Percentiles rank a stretch among this genome's conserved stretches.
These are phyloP conservation scores for Citrullus mucosospermus DNA, from an alignment of 306 rosid species.

Conservation along the genomic window DNA sequence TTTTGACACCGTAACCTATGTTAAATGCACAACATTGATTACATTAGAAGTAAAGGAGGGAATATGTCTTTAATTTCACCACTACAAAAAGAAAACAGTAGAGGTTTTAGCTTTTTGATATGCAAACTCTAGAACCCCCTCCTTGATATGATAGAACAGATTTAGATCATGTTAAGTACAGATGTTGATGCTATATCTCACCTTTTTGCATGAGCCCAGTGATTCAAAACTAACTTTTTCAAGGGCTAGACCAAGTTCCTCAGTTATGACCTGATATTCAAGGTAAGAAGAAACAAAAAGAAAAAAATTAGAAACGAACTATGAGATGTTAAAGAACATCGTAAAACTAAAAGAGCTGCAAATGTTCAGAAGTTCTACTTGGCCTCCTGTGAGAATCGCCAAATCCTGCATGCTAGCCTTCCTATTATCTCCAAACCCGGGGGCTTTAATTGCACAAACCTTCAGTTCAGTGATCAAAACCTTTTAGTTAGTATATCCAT, in stretches of 20 bases:
- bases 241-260: conserved; percentile 78
- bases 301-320: not conserved
- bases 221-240: conserved; percentile 62
- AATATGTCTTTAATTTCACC: not conserved
- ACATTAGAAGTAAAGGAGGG: not conserved
- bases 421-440: conserved; percentile 89
- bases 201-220: conserved; percentile 89
- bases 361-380: conserved; percentile 24
- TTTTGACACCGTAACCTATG: conserved; percentile 68
- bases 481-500: not conserved
- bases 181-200: conserved; percentile 8
- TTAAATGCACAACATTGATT: not conserved
- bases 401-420: conserved; percentile 71
- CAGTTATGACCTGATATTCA: conserved; percentile 63
- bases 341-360: not conserved
- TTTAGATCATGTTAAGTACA: not conserved
- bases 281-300: not conserved
- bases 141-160: not conserved
- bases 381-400: conserved; percentile 79
- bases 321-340: not conserved
- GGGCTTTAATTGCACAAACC: conserved; percentile 95
- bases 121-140: not conserved
- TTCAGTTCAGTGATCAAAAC: not conserved
- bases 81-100: not conserved
- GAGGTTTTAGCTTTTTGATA: not conserved